Evolutionary conservation across 2,329 filamentous ascomycete genomes (phyloP).

Genomic region (Cladosporium sp.): DNA sequence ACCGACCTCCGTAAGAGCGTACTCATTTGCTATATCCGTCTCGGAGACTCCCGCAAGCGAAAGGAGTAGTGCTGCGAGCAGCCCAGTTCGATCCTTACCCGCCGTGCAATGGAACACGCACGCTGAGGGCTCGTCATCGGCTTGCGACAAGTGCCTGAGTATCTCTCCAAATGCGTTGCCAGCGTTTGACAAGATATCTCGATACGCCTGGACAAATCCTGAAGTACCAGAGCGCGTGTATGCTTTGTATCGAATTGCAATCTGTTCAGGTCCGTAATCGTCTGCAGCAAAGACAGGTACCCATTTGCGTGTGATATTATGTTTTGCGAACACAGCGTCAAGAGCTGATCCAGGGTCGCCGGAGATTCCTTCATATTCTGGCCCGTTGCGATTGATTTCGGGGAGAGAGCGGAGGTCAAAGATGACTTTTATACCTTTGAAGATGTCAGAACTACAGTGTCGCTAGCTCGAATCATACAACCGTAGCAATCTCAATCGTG

Average conservation of each 20-base stretch:
- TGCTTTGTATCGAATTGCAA: constrained; percentile 57
- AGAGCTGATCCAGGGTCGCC: background rate
- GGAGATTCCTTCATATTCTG: constrained; percentile 30
- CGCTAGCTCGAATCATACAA: background rate
- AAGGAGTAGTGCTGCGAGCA: constrained; percentile 64
- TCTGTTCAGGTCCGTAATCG: constrained; percentile 59
- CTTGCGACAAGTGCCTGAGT: constrained; percentile 53
- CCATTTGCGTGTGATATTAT: constrained; percentile 54
- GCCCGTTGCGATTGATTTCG: constrained; percentile 51
- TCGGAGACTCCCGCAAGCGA: constrained; percentile 59
- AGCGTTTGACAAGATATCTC: constrained; percentile 54
- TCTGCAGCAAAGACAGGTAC: constrained; percentile 60
- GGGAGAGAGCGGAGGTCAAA: constrained; percentile 64
- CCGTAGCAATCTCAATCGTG: background rate
- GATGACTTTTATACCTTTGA: constrained; percentile 54
- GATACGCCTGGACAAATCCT: constrained; percentile 63
- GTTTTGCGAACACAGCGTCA: constrained; percentile 27
- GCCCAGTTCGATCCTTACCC: constrained; percentile 73
- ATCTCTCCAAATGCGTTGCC: constrained; percentile 56
- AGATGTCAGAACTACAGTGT: constrained; percentile 19
- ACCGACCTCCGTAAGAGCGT: constrained; percentile 62
- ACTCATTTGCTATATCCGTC: constrained; percentile 61
- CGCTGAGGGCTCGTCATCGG: constrained; percentile 38
- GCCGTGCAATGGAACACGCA: constrained; percentile 70
- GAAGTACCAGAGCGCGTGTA: constrained; percentile 54